Base-by-base conservation (phyloP, 768 basidiomycete species). In the Exidia glandulosa region DNA sequence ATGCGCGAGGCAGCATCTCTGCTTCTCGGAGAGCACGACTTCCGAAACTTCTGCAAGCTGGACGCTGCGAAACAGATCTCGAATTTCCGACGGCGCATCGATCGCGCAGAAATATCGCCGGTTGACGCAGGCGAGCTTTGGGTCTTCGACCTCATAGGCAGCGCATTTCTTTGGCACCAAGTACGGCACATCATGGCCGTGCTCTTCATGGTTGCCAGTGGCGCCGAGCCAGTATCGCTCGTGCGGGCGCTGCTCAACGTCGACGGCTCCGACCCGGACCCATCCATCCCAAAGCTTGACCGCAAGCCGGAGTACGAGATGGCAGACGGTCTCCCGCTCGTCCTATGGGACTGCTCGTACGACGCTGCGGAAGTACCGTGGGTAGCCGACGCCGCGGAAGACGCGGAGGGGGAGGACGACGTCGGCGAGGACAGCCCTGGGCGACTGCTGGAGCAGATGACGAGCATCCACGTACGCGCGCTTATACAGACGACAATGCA, bases 151-250 rank as follows among this genome's bases (percentile, higher is more conserved):
- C 83, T 97, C 37, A 74, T 87, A 27, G 94, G 94, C 0, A 85
- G 78, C 1, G 94, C 93, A 1, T 96, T 95, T 69, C 76, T 98
- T 45, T 97, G 94, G 72, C 92, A 98, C 72, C 94, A 96, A 76
- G 94, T 96, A 14, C 82, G 94, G 36, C 92, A 94, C 66, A 94
- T 96, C 73, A 88, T 96, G 81, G 90, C 89, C 2, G 70, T 95
- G 56, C 78, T 98, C 23, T 91, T 97, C 71, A 84, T 96, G 56
- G 81, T 95, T 57, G 95, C 94, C 19, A 72, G 86, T 0, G 83
- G 88, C 0, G 78, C 93, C 59, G 95, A 97, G 68, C 67, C 74
- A 5, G 87, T 90, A 0, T 77, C 77, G 23, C 75, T 95, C 60
- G 75, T 97, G 14, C 75, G 81, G 12, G 75, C 84, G 12, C 77